Evolutionary conservation across 2,329 filamentous ascomycete genomes (phyloP), one percentile per base, ranked within the genome.

Genomic region (Tolypocladium endophyticum): DNA sequence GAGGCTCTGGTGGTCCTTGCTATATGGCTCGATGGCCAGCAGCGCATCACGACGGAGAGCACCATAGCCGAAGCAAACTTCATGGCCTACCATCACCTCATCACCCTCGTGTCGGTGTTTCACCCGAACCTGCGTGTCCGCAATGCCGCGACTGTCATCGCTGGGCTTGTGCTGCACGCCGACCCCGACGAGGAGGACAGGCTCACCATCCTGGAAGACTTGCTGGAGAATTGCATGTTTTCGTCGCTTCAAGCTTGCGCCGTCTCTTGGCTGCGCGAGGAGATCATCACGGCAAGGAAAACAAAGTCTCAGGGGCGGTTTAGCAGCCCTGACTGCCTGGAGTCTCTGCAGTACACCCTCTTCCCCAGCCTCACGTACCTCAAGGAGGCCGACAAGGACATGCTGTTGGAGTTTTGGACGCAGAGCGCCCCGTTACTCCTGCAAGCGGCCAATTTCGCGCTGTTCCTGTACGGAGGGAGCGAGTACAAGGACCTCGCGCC

Each of bases 151-250:
- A 82, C 78, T 2, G 70, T 73, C 3, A 75, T 85, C 16, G 82
- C 83, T 3, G 82, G 82, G 9, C 68, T 71, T 1, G 72, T 84
- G 18, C 74, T 85, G 41, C 85, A 87, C 65, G 75, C 81, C 2
- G 79, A 87, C 62, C 83, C 85, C 0, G 78, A 83, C 33, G 82
- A 85, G 61, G 77, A 80, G 3, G 78, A 82, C 66, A 78, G 84
- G 6, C 73, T 88, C 20, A 76, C 79, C 35, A 87, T 88, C 63
- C 77, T 88, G 11, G 81, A 85, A 58, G 85, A 88, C 66, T 76
- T 87, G 16, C 72, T 88, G 16, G 84, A 87, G 70, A 85, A 87
- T 68, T 87, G 85, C 74, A 79, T 83, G 64, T 87, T 85, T 65
- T 77, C 83, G 2, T 77, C 80, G 0, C 75, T 88, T 43, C 86